Base-by-base conservation (phyloP, 2,329 filamentous ascomycete genomes). In the Xylariaceae sp. region DNA sequence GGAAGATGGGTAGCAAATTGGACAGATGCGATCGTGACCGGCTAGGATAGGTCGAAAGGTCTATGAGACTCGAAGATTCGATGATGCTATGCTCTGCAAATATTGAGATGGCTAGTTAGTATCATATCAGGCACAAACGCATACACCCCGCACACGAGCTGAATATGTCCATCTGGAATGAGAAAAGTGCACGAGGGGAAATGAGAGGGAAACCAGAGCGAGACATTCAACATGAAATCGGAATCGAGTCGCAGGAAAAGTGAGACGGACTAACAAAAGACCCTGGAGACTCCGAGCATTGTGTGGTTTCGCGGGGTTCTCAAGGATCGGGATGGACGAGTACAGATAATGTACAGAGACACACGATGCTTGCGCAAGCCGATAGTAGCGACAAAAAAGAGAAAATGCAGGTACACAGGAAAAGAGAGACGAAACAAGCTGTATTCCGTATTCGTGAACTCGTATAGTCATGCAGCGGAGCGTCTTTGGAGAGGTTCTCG, bases 1-100 rank as follows among this genome's bases (percentile, higher is more conserved):
- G 10, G 11, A 23, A 37, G 37, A 42, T 6, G 23, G 18, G 6
- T 3, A 30, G 17, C 47, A 9, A 39, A 18, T 44, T 23, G 9
- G 4, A 30, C 1, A 2, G 23, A 17, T 23, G 7, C 30, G 30
- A 18, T 10, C 18, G 15, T 18, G 17, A 37, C 6, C 11, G 11
- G 23, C 49, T 51, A 10, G n/a, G 34, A 51, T 34, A 45, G 4
- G 23, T 23, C 17, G 13, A 42, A 53, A 42, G 57, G 42, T 57
- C 44, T 30, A 51, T 53, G 34, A 57, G 51, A 37, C 51, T 54
- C 47, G 55, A 18, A 42, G 51, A 57, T 30, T 47, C 18, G 51
- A 48, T 5, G 23, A 30, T 30, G 5, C 11, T 49, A 10, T 55
- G 8, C 34, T 58, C 15, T 48, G 18, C 3, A 49, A 37, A 53